Percentiles rank a stretch among this genome's conserved stretches.
These are phyloP conservation scores for Psidium guajava DNA, from an alignment of 345 rosid species.

Conservation along the genomic window DNA sequence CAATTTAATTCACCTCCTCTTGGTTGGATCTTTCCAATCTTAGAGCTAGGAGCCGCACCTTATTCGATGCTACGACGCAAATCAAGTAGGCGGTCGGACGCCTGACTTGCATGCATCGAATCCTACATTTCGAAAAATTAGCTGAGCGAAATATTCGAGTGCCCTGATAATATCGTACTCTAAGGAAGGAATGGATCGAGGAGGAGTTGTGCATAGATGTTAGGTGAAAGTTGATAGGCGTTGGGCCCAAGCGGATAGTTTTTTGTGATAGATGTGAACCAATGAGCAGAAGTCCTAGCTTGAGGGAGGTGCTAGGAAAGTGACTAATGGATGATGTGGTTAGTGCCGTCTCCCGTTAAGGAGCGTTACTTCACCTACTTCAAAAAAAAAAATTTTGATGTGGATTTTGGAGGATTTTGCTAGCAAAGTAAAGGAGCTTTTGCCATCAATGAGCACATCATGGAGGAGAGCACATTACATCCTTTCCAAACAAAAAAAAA, in stretches of 20 bases:
- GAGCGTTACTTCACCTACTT: neutral
- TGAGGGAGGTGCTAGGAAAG: neutral
- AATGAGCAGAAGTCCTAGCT: neutral
- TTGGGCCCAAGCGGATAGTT: neutral
- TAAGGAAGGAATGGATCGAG: neutral
- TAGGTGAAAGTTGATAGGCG: neutral
- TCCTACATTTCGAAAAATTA: neutral
- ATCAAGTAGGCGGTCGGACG: neutral
- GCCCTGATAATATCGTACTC: neutral
- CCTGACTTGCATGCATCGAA: fast-evolving
- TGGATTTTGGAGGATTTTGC: neutral
- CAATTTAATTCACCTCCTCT: too few relatives aligned
- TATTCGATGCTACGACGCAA: too few relatives aligned
- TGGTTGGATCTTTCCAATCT: too few relatives aligned
- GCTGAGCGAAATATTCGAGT: too few relatives aligned
- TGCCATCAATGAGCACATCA: neutral
- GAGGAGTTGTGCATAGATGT: neutral
- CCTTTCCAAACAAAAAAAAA: neutral
- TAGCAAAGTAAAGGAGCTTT: neutral
- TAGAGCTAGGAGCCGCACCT: too few relatives aligned
- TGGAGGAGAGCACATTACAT: neutral
- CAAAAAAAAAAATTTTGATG: neutral
- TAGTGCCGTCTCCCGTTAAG: neutral
- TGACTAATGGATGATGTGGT: neutral
- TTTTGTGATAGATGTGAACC: neutral